These are phyloP conservation scores for sorghum (Sorghum bicolor) DNA, from an alignment of 176 grass and related monocot species.

Conservation along the genomic window Sorghum_bicolor_NCBIv3 NC_012875.2:59472001-59472500, in stretches of 20 bases:
- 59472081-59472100: no score
- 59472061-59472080: not conserved
- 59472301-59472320: conserved; percentile 82
- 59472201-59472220: conserved; percentile 33
- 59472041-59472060: not conserved
- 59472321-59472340: conserved; percentile 58
- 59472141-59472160: no score
- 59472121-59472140: not conserved
- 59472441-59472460: conserved; percentile 70
- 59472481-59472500: conserved; percentile 22
- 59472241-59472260: not conserved
- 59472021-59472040: conserved; percentile 1
- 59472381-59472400: not conserved
- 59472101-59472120: not conserved
- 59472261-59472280: conserved; percentile 40
- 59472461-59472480: conserved; percentile 78
- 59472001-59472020: conserved; percentile 83
- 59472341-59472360: not conserved
- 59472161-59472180: not conserved
- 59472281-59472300: conserved; percentile 74
- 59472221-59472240: not conserved
- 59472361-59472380: conserved; percentile 5
- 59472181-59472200: not conserved
- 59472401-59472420: conserved; percentile 89
- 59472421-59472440: conserved; percentile 86